These are phyloP conservation scores for Cryptococcus maquisensis DNA, from an alignment of 1,284 basidiomycete species.

Conservation along the genomic window DNA sequence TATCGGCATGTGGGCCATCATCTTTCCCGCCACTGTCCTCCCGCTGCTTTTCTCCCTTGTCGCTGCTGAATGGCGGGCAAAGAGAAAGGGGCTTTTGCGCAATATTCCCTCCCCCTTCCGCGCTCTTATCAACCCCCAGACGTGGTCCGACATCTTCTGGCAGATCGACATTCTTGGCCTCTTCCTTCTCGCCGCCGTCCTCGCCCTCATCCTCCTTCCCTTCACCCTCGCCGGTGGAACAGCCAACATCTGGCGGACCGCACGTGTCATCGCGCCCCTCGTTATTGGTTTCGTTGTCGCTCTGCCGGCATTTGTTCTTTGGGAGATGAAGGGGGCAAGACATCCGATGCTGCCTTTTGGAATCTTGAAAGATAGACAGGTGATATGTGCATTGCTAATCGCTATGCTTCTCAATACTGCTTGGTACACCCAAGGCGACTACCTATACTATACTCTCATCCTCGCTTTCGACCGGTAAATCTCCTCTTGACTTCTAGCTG, in stretches of 20 bases:
- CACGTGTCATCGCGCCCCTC: slow-evolving; percentile 47
- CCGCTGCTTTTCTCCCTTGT: slow-evolving; percentile 41
- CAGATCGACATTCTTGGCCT: slow-evolving; percentile 48
- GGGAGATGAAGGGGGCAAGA: slow-evolving; percentile 44
- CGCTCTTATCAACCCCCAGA: slow-evolving; percentile 6
- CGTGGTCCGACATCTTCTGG: slow-evolving; percentile 47
- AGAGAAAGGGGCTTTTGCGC: slow-evolving; percentile 30
- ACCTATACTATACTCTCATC: slow-evolving; percentile 46
- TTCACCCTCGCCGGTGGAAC: slow-evolving; percentile 47
- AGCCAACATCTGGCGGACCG: slow-evolving; percentile 34
- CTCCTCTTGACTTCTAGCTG: background rate
- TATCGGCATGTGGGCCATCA: slow-evolving; percentile 49
- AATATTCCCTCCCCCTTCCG: slow-evolving; percentile 34
- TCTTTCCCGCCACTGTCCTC: slow-evolving; percentile 44
- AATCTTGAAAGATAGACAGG: slow-evolving; percentile 46
- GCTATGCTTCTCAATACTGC: slow-evolving; percentile 47
- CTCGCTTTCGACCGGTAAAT: slow-evolving; percentile 47
- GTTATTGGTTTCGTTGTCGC: slow-evolving; percentile 44
- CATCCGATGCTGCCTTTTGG: slow-evolving; percentile 48
- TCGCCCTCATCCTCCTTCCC: slow-evolving; percentile 47
- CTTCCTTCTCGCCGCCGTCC: slow-evolving; percentile 40
- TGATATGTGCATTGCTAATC: slow-evolving; percentile 44
- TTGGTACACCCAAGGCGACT: slow-evolving; percentile 47
- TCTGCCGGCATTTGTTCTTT: slow-evolving; percentile 45
- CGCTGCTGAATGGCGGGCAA: slow-evolving; percentile 34